A percentile compares a stretch with the other conserved stretches of the same genome.
Conservation (phyloP, 129 eudicot species). For the Artemisia argyi region DNA sequence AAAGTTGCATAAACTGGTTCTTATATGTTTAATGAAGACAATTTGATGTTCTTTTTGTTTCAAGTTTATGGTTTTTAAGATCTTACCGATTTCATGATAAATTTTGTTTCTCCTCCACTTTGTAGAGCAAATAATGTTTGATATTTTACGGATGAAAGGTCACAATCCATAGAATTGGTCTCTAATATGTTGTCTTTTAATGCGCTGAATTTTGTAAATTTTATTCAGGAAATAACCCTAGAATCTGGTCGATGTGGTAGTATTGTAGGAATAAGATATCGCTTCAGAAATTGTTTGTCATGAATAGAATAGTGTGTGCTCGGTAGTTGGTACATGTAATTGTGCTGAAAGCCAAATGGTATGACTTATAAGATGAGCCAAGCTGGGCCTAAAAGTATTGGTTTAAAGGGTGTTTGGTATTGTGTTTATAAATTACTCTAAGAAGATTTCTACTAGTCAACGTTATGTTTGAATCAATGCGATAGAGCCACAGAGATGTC, state of each 20-base stretch:
- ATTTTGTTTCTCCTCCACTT: not conserved
- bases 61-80: not conserved
- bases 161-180: not conserved
- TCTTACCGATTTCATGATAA: not conserved
- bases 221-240: not conserved
- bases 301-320: too few species aligned
- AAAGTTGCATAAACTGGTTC: constrained; percentile 29
- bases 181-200: not conserved
- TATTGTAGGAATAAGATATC: too few species aligned
- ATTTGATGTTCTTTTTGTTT: not conserved
- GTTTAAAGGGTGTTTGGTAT: too few species aligned
- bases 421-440: too few species aligned
- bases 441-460: too few species aligned
- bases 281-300: not conserved
- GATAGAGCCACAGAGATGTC: too few species aligned
- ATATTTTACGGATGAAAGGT: too few species aligned
- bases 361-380: not conserved
- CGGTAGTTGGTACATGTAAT: too few species aligned
- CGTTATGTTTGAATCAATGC: too few species aligned
- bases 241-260: too few species aligned
- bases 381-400: too few species aligned
- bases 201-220: not conserved
- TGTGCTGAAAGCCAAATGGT: not conserved
- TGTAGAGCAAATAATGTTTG: not conserved
- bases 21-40: not conserved